Evolutionary conservation across 2,329 filamentous ascomycete genomes (phyloP).

Genomic region (Clonostachys rosea): DNA sequence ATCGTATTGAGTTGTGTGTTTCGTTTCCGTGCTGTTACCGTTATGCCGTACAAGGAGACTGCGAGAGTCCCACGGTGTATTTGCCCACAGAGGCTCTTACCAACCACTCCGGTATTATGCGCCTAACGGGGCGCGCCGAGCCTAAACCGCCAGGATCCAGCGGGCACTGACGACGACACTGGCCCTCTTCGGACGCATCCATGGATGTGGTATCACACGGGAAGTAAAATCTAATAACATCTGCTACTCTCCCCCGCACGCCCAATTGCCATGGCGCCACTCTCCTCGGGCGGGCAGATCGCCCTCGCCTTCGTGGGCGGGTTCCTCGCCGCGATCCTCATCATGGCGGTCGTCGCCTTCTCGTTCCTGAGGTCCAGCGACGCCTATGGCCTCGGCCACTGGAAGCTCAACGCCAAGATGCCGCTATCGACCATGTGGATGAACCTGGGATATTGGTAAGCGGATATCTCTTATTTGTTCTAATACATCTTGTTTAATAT

Average conservation of each 20-base stretch:
- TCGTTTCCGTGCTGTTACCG: too few relatives aligned
- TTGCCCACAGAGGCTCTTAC: too few relatives aligned
- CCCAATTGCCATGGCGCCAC: not conserved
- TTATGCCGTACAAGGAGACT: not conserved
- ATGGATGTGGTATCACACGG: not conserved
- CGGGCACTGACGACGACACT: not conserved
- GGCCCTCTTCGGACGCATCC: not conserved
- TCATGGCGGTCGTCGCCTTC: slow-evolving; percentile 8
- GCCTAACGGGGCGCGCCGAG: too few relatives aligned
- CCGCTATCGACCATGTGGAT: slow-evolving; percentile 54
- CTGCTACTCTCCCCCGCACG: not conserved
- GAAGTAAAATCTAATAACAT: slow-evolving; percentile 2
- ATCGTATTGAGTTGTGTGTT: too few relatives aligned
- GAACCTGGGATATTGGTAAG: slow-evolving; percentile 59
- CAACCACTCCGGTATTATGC: too few relatives aligned
- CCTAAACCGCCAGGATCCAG: not conserved
- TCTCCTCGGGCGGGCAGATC: slow-evolving; percentile 11
- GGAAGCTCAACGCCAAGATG: slow-evolving; percentile 44
- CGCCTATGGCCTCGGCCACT: slow-evolving; percentile 48
- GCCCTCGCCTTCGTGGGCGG: slow-evolving; percentile 19
- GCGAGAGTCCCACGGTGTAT: not conserved
- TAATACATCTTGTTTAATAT: not conserved
- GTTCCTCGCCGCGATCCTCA: slow-evolving; percentile 7
- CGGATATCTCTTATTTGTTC: slow-evolving; percentile 1
- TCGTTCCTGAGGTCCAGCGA: slow-evolving; percentile 16